Base-by-base conservation (phyloP, 2,329 filamentous ascomycete genomes). In the Colletotrichum sp. region DNA sequence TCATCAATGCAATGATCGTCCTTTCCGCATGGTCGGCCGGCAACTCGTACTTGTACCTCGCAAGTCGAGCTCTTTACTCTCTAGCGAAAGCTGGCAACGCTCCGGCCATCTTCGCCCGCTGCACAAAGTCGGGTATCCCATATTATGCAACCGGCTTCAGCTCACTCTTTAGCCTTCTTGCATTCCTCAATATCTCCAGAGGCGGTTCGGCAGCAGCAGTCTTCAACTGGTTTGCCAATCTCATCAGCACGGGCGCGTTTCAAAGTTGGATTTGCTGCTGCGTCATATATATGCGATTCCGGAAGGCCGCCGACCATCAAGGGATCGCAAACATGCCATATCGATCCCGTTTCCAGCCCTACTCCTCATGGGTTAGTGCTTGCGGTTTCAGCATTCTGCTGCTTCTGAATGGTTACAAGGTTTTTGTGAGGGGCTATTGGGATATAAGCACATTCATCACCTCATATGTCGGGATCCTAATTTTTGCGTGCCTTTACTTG, bases 391-490 rank as follows among this genome's bases (percentile, higher is more conserved):
- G 6, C 82, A 94, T 66, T 24, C 92, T 95, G 75, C 88, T 92
- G 65, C 76, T 94, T 26, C 94, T 93, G 0, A 92, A 92, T 80
- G 93, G 93, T 5, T 95, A 94, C 83, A 91, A 91, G 10, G 88
- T 90, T 6, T 94, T 94, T 80, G 91, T 94, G 52, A 78, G 90
- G 0, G 85, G 85, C 4, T 85, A 87, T 9, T 94, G 93, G 90
- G 86, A 84, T 79, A 89, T 88, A 8, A 86, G 86, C 70, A 84
- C 88, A 55, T 94, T 94, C 80, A 93, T 94, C 76, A 88, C 90
- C 3, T 87, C 89, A 12, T 94, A 94, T 79, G 82, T 94, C 78
- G 93, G 91, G 78, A 80, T 94, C 72, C 90, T 94, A 32, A 81
- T 94, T 4, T 94, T 94, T 79, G 80, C 89, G 3, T 87, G 90